Conservation (phyloP, 2,329 filamentous ascomycete genomes). For the Pyrenochaeta sp. region DNA sequence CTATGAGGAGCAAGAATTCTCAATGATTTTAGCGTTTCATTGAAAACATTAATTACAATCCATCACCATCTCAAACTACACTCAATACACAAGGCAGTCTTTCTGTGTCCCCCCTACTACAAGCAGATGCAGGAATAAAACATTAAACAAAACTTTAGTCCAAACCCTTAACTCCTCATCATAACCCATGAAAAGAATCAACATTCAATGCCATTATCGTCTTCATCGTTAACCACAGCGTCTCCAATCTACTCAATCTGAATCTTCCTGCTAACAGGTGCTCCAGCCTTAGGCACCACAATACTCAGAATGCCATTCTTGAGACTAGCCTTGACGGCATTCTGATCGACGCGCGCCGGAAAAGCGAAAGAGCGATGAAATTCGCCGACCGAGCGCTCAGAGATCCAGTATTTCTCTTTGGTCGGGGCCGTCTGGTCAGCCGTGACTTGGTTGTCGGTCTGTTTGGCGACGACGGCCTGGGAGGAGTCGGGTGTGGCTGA, state of each 20-base stretch:
- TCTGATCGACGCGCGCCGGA: slow-evolving; percentile 65
- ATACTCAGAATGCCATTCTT: slow-evolving; percentile 68
- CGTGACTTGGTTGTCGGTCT: slow-evolving; percentile 47
- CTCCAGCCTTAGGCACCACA: slow-evolving; percentile 63
- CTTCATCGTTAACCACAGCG: neutral
- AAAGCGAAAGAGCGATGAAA: slow-evolving; percentile 68
- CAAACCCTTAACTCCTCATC: too few relatives aligned
- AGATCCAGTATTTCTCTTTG: slow-evolving; percentile 74
- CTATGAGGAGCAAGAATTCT: too few relatives aligned
- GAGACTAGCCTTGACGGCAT: slow-evolving; percentile 66
- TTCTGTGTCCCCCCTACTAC: too few relatives aligned
- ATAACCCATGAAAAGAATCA: neutral
- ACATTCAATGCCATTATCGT: neutral
- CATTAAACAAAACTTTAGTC: too few relatives aligned
- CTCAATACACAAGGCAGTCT: too few relatives aligned
- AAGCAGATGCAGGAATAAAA: too few relatives aligned
- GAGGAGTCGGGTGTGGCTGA: too few relatives aligned
- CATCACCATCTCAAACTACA: too few relatives aligned
- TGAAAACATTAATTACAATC: too few relatives aligned
- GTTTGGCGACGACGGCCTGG: slow-evolving; percentile 38
- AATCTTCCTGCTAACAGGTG: slow-evolving; percentile 60
- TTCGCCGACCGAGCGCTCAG: slow-evolving; percentile 65
- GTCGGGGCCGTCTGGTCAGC: slow-evolving; percentile 50
- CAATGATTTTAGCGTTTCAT: too few relatives aligned
- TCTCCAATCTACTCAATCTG: slow-evolving; percentile 58